Percentiles rank a stretch among this genome's conserved stretches.
phyloP scores from a whole-genome alignment of 345 rosid species.

The Microcos paniculata region DNA sequence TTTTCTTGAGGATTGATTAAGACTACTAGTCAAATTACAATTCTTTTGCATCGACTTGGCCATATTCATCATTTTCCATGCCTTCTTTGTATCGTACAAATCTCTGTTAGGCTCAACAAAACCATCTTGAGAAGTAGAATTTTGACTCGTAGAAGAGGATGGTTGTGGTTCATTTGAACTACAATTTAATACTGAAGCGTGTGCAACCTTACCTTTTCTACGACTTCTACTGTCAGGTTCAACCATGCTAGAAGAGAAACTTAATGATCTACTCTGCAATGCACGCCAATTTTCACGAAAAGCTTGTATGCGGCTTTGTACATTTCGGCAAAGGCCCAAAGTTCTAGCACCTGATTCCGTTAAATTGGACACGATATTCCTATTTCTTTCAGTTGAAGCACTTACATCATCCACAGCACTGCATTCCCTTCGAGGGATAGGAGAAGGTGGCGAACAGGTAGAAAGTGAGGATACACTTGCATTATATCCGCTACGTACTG shows the following conservation, averaged over 20 bases:
- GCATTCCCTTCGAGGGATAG: background rate
- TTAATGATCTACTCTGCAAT: constrained; percentile 40
- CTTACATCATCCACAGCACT: constrained; percentile 14
- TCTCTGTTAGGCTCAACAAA: constrained; percentile 4
- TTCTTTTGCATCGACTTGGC: constrained; percentile 40
- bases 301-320: constrained; percentile 33
- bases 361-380: constrained; percentile 16
- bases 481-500: background rate
- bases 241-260: constrained; percentile 33
- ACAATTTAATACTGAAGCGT: background rate
- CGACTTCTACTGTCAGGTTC: constrained; percentile 16
- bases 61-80: constrained; percentile 64
- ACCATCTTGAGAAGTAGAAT: constrained; percentile 17
- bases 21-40: constrained; percentile 9
- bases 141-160: constrained; percentile 25
- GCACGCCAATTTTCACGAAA: constrained; percentile 59
- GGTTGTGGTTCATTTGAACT: constrained; percentile 20
- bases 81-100: constrained; percentile 37
- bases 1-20: constrained; percentile 15
- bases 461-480: background rate
- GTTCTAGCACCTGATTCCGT: constrained; percentile 42
- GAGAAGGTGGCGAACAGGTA: background rate
- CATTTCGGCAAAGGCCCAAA: constrained; percentile 40
- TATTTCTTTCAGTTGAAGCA: constrained; percentile 8
- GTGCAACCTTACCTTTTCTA: constrained; percentile 4